These are phyloP conservation scores for Ganoderma boninense DNA, from an alignment of 1,284 basidiomycete species.

Conservation along the genomic window DNA sequence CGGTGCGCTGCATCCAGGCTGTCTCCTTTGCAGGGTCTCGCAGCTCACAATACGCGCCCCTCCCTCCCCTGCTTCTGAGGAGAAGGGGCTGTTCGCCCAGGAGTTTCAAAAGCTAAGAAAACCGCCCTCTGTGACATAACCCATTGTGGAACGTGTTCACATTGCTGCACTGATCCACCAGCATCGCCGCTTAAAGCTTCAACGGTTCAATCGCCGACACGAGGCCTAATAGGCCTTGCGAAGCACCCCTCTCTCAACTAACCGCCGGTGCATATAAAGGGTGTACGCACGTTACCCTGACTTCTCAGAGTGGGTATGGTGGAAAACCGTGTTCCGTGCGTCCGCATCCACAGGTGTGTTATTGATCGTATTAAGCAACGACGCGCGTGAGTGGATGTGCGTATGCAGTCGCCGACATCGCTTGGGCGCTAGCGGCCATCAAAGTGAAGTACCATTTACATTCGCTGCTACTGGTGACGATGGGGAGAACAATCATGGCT, in stretches of 20 bases:
- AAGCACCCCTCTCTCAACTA: no score
- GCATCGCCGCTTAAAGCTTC: background rate
- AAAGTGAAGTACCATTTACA: background rate
- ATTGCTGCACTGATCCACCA: background rate
- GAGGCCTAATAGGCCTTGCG: background rate
- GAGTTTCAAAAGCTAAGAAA: background rate
- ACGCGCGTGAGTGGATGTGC: background rate
- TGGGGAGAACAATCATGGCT: background rate
- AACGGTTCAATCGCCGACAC: background rate
- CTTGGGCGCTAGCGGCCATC: background rate
- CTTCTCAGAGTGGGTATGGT: background rate
- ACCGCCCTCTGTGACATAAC: background rate
- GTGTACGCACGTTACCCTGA: background rate
- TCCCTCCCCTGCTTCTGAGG: background rate
- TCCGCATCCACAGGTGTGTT: background rate
- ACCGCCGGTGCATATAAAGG: no score
- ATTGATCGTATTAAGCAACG: background rate
- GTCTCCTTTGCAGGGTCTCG: background rate
- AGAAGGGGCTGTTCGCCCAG: background rate
- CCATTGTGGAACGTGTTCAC: background rate
- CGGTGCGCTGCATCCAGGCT: background rate
- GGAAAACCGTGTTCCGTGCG: background rate
- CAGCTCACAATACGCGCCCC: background rate
- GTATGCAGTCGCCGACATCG: background rate
- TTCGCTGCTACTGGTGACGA: background rate